These are phyloP conservation scores for Pestalotiopsis sp. DNA, from an alignment of 2,329 filamentous ascomycete species.

Conservation along the genomic window DNA sequence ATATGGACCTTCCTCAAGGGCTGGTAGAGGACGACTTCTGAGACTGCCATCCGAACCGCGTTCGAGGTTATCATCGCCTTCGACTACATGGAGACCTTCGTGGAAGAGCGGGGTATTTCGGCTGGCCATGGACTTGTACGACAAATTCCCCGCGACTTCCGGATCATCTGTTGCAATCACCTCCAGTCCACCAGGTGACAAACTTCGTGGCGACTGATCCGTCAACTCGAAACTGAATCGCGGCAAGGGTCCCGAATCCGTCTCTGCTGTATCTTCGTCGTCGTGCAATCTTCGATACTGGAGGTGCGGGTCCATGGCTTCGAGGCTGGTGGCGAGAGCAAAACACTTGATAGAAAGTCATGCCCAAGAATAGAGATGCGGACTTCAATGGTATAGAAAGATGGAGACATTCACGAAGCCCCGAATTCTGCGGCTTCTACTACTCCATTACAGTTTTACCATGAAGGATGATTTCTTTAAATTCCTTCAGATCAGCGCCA, in stretches of 20 bases:
- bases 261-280: neutral
- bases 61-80: neutral
- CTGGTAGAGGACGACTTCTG: neutral
- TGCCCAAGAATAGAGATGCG: neutral
- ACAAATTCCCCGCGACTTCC: neutral
- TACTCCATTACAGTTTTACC: neutral
- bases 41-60: neutral
- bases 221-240: neutral
- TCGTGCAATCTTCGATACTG: neutral
- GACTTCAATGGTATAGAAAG: neutral
- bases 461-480: neutral
- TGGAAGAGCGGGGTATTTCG: neutral
- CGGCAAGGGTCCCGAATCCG: neutral
- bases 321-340: neutral
- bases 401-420: no score
- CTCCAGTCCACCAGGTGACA: neutral
- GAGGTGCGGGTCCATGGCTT: neutral
- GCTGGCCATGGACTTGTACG: neutral
- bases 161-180: neutral
- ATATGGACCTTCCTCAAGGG: neutral
- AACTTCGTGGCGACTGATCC: neutral
- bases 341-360: neutral
- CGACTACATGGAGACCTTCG: neutral
- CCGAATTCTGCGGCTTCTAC: neutral
- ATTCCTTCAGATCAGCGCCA: neutral